Conservation (phyloP, 371 early-diverging fungal species). For the Apophysomyces elegans region DNA sequence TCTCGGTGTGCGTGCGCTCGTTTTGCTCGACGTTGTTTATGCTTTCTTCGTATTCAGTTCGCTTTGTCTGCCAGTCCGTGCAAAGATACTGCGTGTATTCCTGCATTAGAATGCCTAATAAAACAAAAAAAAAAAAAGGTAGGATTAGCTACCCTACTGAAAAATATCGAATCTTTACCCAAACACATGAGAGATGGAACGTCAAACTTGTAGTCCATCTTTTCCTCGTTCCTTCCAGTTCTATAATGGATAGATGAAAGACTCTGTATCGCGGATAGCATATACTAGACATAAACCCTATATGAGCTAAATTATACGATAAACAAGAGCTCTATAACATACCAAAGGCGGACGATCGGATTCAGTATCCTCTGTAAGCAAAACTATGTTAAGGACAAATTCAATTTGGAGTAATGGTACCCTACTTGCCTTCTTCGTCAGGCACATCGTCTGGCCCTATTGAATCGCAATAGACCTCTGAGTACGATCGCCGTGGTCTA, state of each 20-base stretch:
- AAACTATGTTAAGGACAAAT: no score
- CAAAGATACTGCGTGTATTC: constrained; percentile 5
- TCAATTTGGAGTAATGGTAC: no score
- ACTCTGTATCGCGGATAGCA: constrained; percentile 1
- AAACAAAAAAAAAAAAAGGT: no score
- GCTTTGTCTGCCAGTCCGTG: constrained; percentile 4
- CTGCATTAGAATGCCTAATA: neutral
- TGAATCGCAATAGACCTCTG: no score
- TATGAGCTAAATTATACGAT: no score
- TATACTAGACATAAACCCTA: neutral
- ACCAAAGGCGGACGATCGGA: no score
- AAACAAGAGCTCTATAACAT: no score
- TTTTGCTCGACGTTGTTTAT: neutral
- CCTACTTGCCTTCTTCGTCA: no score
- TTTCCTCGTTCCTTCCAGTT: neutral
- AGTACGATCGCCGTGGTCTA: no score
- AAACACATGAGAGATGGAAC: neutral
- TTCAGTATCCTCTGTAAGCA: no score
- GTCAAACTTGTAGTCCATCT: neutral
- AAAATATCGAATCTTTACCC: neutral
- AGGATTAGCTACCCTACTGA: neutral
- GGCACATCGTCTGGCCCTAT: no score
- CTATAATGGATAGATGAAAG: neutral
- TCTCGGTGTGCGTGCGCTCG: no score
- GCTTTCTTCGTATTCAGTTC: neutral